phyloP scores from a whole-genome alignment of 371 early-diverging fungal genomes.

The Dichotomocladium elegans region DNA sequence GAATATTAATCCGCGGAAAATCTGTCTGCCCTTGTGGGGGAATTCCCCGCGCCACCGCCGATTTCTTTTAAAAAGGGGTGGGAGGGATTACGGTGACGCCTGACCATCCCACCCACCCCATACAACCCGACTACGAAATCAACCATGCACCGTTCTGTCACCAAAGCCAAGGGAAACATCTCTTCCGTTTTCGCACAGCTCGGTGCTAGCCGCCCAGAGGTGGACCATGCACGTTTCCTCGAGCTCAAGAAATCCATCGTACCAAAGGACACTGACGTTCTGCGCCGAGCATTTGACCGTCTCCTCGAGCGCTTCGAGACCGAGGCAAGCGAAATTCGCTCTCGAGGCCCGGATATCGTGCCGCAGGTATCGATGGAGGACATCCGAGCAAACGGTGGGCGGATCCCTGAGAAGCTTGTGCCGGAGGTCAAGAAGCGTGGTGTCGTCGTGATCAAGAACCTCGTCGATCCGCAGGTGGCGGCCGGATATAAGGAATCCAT shows the following conservation, averaged over 20 bases:
- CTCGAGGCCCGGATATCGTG: slow-evolving; percentile 23
- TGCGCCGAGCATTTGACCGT: slow-evolving; percentile 25
- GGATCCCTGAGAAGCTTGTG: slow-evolving; percentile 20
- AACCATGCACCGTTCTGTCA: slow-evolving; percentile 8
- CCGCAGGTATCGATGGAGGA: slow-evolving; percentile 26
- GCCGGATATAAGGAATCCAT: slow-evolving; percentile 28
- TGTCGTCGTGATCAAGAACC: slow-evolving; percentile 27
- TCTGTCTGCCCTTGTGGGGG: no score
- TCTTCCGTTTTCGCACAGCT: slow-evolving; percentile 36
- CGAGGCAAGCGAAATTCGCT: slow-evolving; percentile 21
- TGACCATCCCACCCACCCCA: no score
- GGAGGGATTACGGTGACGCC: no score
- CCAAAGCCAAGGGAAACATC: slow-evolving; percentile 34
- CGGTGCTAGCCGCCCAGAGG: slow-evolving; percentile 19
- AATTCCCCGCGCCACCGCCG: no score
- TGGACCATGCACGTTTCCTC: slow-evolving; percentile 23
- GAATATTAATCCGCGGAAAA: no score
- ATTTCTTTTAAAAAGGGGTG: no score
- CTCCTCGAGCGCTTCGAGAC: slow-evolving; percentile 20
- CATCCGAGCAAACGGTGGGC: slow-evolving; percentile 26
- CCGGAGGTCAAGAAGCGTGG: slow-evolving; percentile 27
- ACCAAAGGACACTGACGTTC: slow-evolving; percentile 14
- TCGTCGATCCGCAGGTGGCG: slow-evolving; percentile 25
- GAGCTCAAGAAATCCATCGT: slow-evolving; percentile 23
- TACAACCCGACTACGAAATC: no score